Evolutionary conservation across 225 moss, liverwort and hornwort species (phyloP), one percentile per base, ranked within the genome.

Genomic region (Neckera pumila): DNA sequence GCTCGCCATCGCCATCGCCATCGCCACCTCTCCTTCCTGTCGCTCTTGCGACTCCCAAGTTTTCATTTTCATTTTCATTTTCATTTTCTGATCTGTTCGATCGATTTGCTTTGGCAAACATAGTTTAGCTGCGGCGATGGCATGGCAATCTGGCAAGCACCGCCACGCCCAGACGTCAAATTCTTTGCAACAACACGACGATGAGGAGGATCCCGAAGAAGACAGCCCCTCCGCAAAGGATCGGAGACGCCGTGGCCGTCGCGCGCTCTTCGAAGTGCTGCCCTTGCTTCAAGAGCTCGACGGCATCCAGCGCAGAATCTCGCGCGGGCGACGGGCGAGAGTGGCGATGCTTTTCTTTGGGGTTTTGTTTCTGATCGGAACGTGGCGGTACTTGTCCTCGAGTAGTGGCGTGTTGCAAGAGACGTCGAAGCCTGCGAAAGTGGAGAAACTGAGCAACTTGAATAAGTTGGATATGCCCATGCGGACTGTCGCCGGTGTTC

Each of bases 381-480:
- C 73, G 33, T 72, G 83, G 67, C 16, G 61, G 12, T 86, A 77
- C 74, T 69, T 73, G 17, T 87, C 89, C 47, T 85, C 21, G 51
- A 51, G 85, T n/a, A 62, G 82, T 74, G 61, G 58, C 49, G 81
- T 64, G 38, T 17, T 58, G 64, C 83, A 45, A 56, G 84, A 30
- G 83, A 63, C 22, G 3, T 40, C 59, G 30, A 81, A 58, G 56
- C 56, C 20, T 66, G 58, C 17, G 53, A 87, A 84, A 62, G 79
- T 43, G 47, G 83, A 56, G 91, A 95, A 91, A 86, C 65, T 20
- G 43, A 95, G 93, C 84, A 97, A 94, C 70, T 91, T 97, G 71
- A 92, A 97, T 65, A 96, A 85, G 33, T 49, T 97, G 92, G 95
- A 95, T 43, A 99, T 97, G 97, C 95, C 96, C 4, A 94, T 75